Conservation (phyloP, 2,329 filamentous ascomycete genomes). For the Trichoderma koningiopsis region DNA sequence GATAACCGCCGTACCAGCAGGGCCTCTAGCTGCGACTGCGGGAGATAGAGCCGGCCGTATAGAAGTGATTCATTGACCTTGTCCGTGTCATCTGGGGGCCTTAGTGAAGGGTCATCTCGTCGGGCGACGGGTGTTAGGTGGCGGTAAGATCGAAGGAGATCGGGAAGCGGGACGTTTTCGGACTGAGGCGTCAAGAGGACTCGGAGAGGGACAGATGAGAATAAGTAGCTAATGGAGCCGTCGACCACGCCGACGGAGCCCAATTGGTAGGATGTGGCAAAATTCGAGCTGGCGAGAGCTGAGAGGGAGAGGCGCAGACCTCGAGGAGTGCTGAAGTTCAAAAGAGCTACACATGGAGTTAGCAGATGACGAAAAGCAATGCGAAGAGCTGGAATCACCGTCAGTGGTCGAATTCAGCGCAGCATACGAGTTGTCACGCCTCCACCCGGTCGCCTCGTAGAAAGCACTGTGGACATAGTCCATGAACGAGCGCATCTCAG, state of each 20-base stretch:
- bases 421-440: conserved; percentile 88
- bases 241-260: conserved; percentile 89
- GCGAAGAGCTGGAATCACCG: conserved; percentile 52
- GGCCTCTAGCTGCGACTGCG: conserved; percentile 82
- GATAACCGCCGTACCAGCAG: conserved; percentile 78
- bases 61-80: conserved; percentile 59
- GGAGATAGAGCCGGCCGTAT: conserved; percentile 79
- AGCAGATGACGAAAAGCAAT: background rate
- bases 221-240: conserved; percentile 95
- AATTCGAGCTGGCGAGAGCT: conserved; percentile 87
- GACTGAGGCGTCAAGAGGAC: conserved; percentile 68
- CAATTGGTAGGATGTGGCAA: conserved; percentile 90
- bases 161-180: conserved; percentile 72
- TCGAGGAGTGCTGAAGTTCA: conserved; percentile 84
- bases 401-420: conserved; percentile 80
- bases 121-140: conserved; percentile 66
- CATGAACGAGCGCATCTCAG: conserved; percentile 90
- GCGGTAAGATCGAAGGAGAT: conserved; percentile 80
- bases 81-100: conserved; percentile 30
- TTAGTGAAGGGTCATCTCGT: conserved; percentile 31
- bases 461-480: conserved; percentile 93
- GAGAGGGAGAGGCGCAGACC: conserved; percentile 86
- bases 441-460: conserved; percentile 83
- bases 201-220: conserved; percentile 79
- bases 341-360: conserved; percentile 61